Conservation (phyloP, 495 filamentous ascomycete species). For the Stereocaulon alpinum region DNA sequence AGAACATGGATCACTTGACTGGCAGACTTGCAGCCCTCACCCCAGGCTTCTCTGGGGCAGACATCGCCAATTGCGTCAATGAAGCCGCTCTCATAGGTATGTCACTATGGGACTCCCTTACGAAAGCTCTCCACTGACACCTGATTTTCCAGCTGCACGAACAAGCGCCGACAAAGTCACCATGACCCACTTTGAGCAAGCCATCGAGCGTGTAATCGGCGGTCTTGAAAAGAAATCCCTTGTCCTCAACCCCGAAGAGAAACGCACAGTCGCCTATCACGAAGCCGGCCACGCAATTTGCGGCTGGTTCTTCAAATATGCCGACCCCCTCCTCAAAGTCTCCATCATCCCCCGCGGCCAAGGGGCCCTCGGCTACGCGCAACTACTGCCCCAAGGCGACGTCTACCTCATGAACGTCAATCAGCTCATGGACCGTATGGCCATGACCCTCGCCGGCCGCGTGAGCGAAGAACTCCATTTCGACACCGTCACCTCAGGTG, state of each 20-base stretch:
- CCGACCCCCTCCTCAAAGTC: conserved; percentile 94
- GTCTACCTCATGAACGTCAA: conserved; percentile 89
- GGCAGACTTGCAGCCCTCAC: conserved; percentile 85
- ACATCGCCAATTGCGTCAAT: conserved; percentile 97
- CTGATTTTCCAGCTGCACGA: conserved; percentile 57
- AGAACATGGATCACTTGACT: conserved; percentile 75
- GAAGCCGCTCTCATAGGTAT: conserved; percentile 94
- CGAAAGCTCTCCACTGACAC: conserved; percentile 26
- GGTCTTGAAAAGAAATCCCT: conserved; percentile 94
- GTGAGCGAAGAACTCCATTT: conserved; percentile 95
- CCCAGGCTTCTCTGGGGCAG: conserved; percentile 91
- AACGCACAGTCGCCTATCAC: conserved; percentile 91
- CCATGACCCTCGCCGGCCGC: conserved; percentile 93
- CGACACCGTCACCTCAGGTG: conserved; percentile 86
- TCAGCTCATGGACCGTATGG: conserved; percentile 99
- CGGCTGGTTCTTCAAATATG: conserved; percentile 95
- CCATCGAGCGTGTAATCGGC: conserved; percentile 93
- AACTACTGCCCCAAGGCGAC: conserved; percentile 85
- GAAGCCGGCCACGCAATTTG: conserved; percentile 98
- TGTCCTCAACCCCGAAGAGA: conserved; percentile 85
- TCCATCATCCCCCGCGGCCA: conserved; percentile 95
- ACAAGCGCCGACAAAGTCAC: conserved; percentile 61
- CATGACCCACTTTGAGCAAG: conserved; percentile 90
- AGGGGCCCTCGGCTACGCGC: conserved; percentile 88
- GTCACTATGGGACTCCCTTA: conserved; percentile 26